phyloP scores from a whole-genome alignment of 495 filamentous ascomycete genomes.

The Xylaria telfairii region DNA sequence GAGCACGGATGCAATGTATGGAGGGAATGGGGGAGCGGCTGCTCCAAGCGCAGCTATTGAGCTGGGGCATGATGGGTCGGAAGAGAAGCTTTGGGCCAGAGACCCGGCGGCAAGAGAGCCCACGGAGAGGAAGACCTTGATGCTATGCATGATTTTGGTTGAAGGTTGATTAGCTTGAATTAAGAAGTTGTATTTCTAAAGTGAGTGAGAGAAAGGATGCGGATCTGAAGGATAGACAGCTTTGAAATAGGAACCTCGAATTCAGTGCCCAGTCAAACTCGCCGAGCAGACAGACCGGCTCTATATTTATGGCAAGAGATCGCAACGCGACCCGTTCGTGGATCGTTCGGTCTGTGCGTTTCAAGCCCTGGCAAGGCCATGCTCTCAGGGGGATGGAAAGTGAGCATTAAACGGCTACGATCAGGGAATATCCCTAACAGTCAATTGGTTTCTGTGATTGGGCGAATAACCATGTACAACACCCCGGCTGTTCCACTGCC shows the following conservation, averaged over 20 bases:
- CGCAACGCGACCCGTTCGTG: not conserved
- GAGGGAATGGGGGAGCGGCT: not conserved
- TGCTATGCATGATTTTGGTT: not conserved
- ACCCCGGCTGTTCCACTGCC: not conserved
- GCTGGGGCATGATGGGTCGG: not conserved
- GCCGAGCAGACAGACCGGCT: not conserved
- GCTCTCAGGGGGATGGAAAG: not conserved
- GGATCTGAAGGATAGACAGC: not conserved
- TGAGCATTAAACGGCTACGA: not conserved
- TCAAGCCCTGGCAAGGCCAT: not conserved
- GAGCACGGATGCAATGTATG: not conserved
- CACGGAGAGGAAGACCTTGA: not conserved
- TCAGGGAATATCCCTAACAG: not conserved
- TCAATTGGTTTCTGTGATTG: not conserved
- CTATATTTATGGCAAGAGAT: not conserved
- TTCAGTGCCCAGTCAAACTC: not conserved
- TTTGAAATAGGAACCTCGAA: not conserved
- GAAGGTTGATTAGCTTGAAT: not conserved
- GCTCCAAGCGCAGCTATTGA: not conserved
- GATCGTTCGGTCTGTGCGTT: not conserved
- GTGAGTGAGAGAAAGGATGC: not conserved
- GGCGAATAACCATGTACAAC: not conserved
- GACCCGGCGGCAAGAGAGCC: constrained; percentile 4
- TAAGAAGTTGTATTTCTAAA: not conserved
- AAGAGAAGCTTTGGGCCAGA: constrained; percentile 2